A percentile compares a stretch with the other conserved stretches of the same genome.
These are phyloP conservation scores for Pulveroboletus sp. DNA, from an alignment of 768 basidiomycete genomes.

Conservation along the genomic window DNA sequence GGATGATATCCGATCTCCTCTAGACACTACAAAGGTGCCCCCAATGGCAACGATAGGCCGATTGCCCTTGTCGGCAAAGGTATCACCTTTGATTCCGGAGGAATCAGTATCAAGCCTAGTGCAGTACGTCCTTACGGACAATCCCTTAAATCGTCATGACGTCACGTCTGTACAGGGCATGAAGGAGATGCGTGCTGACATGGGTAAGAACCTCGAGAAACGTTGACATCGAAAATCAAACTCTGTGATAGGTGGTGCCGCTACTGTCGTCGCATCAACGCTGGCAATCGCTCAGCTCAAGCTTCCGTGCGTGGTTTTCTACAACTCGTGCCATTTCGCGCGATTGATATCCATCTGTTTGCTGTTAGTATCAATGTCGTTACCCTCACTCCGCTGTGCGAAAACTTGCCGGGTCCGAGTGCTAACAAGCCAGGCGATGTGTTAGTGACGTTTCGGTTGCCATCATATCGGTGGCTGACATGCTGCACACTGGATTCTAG, in stretches of 20 bases:
- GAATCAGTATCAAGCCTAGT: conserved; percentile 79
- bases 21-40: conserved; percentile 80
- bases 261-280: conserved; percentile 67
- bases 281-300: conserved; percentile 77
- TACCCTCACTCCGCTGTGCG: conserved; percentile 67
- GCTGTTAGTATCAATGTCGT: conserved; percentile 70
- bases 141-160: not conserved
- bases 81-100: conserved; percentile 87
- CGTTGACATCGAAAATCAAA: not conserved
- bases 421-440: conserved; percentile 79
- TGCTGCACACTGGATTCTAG: conserved; percentile 32
- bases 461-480: not conserved
- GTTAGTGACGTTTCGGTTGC: conserved; percentile 37
- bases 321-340: no score
- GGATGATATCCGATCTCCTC: not conserved
- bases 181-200: conserved; percentile 84
- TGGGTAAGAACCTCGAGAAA: conserved; percentile 50
- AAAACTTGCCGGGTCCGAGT: conserved; percentile 77
- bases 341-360: not conserved
- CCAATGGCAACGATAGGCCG: conserved; percentile 51
- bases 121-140: conserved; percentile 40
- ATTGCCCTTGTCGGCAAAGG: conserved; percentile 83
- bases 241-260: conserved; percentile 59
- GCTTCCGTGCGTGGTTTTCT: conserved; percentile 2
- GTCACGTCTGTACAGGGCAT: conserved; percentile 48